Base-by-base conservation (phyloP, 2,329 filamentous ascomycete genomes). In the Aspergillus chevalieri region DNA sequence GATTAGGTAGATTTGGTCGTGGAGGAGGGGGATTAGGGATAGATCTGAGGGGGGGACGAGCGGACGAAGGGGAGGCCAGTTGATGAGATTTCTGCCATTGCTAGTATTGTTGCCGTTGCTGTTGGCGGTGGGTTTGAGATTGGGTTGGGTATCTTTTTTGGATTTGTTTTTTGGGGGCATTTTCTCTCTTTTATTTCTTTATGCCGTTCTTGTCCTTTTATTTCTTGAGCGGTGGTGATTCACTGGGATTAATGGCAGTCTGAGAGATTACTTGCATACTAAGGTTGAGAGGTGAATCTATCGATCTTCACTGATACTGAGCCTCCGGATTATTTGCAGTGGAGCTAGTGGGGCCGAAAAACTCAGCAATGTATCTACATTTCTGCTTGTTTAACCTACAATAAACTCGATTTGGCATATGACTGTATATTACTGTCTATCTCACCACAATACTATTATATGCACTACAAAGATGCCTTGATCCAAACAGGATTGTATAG, bases 21-120 rank as follows among this genome's bases (percentile, higher is more conserved):
- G 65, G n/a, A 84, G 65, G 10, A 82, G 55, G 17, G 80, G 73
- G 28, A 82, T 74, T 24, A 88, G 75, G 6, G 67, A 63, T 12
- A 94, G 81, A 57, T 86, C 79, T 43, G 78, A 73, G 42, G 85
- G 71, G 43, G 87, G 85, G 41, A 90, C 70, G 8, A 83, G 68
- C 14, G 89, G 87, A 55, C 78, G 80, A 65, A 94, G 82, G 19
- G 74, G 70, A 33, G 89, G 88, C 89, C 89, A 92, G 61, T 84
- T 74, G 44, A 79, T 79, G 30, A 75, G 68, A 22, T 17, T 10
- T 19, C 6, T 42, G 42, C 14, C 8, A 17, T 44, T 26, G 42
- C 12, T 21, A 19, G 28, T 15, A 19, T 50, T 39, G 36, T 34
- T 44, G 10, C 44, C 38, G 3, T 36, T 38, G 17, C 19, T 21